These are phyloP conservation scores for Caryopteris hybrid DNA, from an alignment of 305 asterid genomes.

Conservation along the genomic window DNA sequence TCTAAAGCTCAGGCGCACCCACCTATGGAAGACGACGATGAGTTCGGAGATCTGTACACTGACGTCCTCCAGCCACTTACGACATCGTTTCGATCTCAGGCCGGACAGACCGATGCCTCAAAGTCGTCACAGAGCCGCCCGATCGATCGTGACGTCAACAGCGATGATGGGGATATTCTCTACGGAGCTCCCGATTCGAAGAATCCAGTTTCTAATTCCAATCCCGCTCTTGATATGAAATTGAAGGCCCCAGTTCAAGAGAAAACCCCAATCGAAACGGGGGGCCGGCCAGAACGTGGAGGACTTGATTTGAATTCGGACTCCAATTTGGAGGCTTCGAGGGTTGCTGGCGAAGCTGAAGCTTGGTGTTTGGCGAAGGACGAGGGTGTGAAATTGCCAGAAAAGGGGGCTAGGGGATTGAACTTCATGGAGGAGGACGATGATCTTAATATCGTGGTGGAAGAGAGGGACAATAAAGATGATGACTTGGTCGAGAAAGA, in stretches of 20 bases:
- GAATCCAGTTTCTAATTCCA: slow-evolving; percentile 25
- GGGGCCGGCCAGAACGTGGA: slow-evolving; percentile 1
- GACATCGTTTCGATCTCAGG: slow-evolving; percentile 38
- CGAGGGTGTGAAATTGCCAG: slow-evolving; percentile 27
- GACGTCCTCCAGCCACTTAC: slow-evolving; percentile 72
- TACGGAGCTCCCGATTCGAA: slow-evolving; percentile 42
- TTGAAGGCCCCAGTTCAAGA: slow-evolving; percentile 28
- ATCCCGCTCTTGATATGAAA: slow-evolving; percentile 14
- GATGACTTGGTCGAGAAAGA: slow-evolving; percentile 47
- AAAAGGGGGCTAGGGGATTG: slow-evolving; percentile 27
- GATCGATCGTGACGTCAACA: slow-evolving; percentile 53
- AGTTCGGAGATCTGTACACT: slow-evolving; percentile 97
- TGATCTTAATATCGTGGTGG: slow-evolving; percentile 57
- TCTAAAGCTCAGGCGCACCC: slow-evolving; percentile 23
- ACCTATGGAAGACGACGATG: slow-evolving; percentile 91
- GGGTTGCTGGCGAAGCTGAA: slow-evolving; percentile 20
- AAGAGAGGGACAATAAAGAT: slow-evolving; percentile 57
- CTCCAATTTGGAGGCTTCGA: slow-evolving; percentile 26
- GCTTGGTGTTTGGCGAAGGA: slow-evolving; percentile 59
- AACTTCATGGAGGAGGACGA: slow-evolving; percentile 61
- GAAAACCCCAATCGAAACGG: slow-evolving; percentile 30
- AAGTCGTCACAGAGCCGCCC: slow-evolving; percentile 31
- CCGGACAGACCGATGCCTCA: slow-evolving; percentile 12
- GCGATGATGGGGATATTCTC: slow-evolving; percentile 45
- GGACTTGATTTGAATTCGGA: slow-evolving; percentile 41